Base-by-base conservation (phyloP, 2,329 filamentous ascomycete genomes). In the Venturia pyrina region DNA sequence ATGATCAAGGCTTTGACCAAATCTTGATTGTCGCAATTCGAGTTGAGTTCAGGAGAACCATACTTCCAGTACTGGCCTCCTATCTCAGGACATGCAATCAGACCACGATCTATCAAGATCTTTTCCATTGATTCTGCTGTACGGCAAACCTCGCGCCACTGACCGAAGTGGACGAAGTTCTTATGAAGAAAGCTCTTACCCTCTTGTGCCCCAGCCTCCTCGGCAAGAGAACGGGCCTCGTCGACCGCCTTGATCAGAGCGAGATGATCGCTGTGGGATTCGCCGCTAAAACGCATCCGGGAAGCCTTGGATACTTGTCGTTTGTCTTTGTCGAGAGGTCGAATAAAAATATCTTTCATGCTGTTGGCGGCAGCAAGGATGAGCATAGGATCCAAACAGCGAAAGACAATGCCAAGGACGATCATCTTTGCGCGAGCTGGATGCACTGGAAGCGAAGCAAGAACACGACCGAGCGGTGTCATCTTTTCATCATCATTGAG, bases 341-440 rank as follows among this genome's bases (percentile, higher is more conserved):
- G 68, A 46, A 74, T 21, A 44, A 37, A 50, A 3, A 66, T 56
- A 7, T 56, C 41, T 19, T 61, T 32, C n/a, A n/a, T 13, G 43
- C 44, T 44, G 28, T 13, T 66, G 43, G 71, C 43, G 75, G 79
- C 40, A 37, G 76, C 79, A 5, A 81, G 68, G 41, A 82, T 76
- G 37, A 83, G 68, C 69, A 83, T 77, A 0, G 81, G 80, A 68
- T 83, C 80, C 5, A 83, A 73, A 68, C 81, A 83, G 46, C 76
- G 75, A 72, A 83, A 83, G 53, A 83, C 76, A 32, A 82, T 72
- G 5, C 81, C 81, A 15, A 83, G 71, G 28, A 82, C 64, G 62
- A 83, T 76, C 77, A 83, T 78, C 67, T 82, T 83, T 41, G 78
- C 81, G 43, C 79, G 69, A 5, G 72, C 68, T 10, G 81, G 81